Conservation (phyloP, 2,329 filamentous ascomycete species). For the Trichoderma oligosporum region DNA sequence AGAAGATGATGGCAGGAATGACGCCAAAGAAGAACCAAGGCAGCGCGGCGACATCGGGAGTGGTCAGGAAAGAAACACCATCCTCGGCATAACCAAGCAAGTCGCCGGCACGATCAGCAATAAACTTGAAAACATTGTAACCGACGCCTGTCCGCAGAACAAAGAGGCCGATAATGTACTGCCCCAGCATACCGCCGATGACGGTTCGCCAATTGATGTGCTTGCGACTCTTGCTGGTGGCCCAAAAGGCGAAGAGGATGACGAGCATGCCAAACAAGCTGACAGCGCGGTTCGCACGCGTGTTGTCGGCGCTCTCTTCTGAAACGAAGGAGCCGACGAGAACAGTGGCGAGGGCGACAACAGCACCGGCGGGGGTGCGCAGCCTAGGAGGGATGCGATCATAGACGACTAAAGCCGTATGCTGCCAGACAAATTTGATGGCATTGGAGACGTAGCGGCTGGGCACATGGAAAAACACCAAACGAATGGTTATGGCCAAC, state of each 20-base stretch:
- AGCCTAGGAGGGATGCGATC: constrained; percentile 62
- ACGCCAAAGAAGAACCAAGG: constrained; percentile 73
- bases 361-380: constrained; percentile 59
- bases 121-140: constrained; percentile 88
- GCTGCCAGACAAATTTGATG: constrained; percentile 63
- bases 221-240: constrained; percentile 66
- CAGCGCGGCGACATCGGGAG: constrained; percentile 41
- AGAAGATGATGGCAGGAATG: constrained; percentile 92
- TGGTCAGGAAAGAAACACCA: constrained; percentile 66
- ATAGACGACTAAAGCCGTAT: constrained; percentile 57
- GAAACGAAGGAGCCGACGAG: constrained; percentile 75
- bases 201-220: constrained; percentile 71
- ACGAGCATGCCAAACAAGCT: constrained; percentile 75
- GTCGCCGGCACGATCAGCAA: constrained; percentile 68
- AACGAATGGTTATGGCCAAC: constrained; percentile 67
- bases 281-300: constrained; percentile 71
- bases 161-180: constrained; percentile 86
- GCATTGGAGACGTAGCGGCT: constrained; percentile 63
- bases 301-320: constrained; percentile 70
- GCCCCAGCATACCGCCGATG: constrained; percentile 81
- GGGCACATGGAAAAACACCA: constrained; percentile 71
- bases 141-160: constrained; percentile 77
- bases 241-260: constrained; percentile 64
- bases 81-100: constrained; percentile 72
- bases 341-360: constrained; percentile 65